phyloP scores from a whole-genome alignment of 345 rosid species.

The Raphanus sativus region DNA sequence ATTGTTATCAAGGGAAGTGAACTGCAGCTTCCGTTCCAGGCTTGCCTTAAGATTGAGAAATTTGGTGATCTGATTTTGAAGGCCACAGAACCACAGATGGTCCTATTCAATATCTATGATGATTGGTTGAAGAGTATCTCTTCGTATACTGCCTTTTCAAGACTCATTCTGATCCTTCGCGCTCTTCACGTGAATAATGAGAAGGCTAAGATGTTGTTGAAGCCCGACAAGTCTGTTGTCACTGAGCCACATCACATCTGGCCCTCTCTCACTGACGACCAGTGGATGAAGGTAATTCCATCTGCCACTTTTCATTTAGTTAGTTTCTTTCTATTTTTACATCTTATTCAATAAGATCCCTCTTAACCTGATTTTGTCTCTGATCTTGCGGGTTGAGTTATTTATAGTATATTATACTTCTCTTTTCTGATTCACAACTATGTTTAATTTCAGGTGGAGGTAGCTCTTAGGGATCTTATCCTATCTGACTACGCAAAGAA shows the following conservation, averaged over 20 bases:
- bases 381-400: background rate
- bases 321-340: background rate
- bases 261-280: conserved; percentile 97
- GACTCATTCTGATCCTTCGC: conserved; percentile 95
- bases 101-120: conserved; percentile 91
- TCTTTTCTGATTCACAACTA: conserved; percentile 11
- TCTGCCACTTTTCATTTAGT: background rate
- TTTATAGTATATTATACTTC: background rate
- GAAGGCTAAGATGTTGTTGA: conserved; percentile 96
- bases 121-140: conserved; percentile 99
- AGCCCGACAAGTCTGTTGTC: conserved; percentile 89
- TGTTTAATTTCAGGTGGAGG: conserved; percentile 68
- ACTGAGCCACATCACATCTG: conserved; percentile 98
- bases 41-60: conserved; percentile 98
- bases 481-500: conserved; percentile 98
- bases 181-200: conserved; percentile 99
- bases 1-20: conserved; percentile 99
- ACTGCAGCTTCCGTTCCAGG: conserved; percentile 97
- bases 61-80: conserved; percentile 92
- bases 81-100: conserved; percentile 98
- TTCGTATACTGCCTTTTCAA: conserved; percentile 96
- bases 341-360: background rate
- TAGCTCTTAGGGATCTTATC: conserved; percentile 91
- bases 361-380: background rate
- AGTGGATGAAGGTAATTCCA: conserved; percentile 89